Percentiles rank a stretch among this genome's conserved stretches.
These are phyloP conservation scores for Ochromonas danica DNA, from an alignment of 108 stramenopile genomes.

Conservation along the genomic window DNA sequence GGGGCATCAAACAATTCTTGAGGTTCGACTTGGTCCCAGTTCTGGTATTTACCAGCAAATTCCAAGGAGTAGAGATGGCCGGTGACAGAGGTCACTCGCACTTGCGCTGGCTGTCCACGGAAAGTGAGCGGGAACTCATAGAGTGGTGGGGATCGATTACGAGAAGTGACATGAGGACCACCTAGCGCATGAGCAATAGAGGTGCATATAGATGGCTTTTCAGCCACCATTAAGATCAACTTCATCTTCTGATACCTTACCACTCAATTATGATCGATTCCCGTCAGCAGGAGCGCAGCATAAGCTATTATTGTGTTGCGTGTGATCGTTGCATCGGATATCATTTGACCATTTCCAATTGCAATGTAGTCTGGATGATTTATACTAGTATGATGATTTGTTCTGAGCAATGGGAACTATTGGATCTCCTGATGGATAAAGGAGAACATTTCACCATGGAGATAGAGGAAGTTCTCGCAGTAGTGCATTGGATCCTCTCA, in stretches of 20 bases:
- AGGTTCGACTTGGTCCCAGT: conserved; percentile 37
- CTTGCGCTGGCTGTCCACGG: conserved; percentile 4
- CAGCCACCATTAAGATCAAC: conserved; percentile 40
- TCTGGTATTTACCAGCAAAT: conserved; percentile 36
- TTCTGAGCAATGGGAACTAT: too few species aligned
- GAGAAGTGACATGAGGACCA: not conserved
- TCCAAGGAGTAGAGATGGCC: conserved; percentile 41
- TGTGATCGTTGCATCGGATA: too few species aligned
- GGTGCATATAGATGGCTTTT: conserved; percentile 42
- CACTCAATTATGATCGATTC: too few species aligned
- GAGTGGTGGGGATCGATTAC: not conserved
- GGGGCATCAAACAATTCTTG: conserved; percentile 69
- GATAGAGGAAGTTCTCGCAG: too few species aligned
- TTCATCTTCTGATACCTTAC: not conserved
- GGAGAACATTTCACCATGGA: too few species aligned
- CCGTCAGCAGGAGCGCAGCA: too few species aligned
- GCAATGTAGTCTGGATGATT: too few species aligned
- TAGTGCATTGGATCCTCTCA: too few species aligned
- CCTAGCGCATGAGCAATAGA: conserved; percentile 34
- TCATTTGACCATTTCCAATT: too few species aligned
- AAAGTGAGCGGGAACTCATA: conserved; percentile 38
- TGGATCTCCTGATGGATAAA: too few species aligned
- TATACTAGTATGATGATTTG: too few species aligned
- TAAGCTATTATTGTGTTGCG: too few species aligned
- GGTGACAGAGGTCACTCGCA: conserved; percentile 36